Evolutionary conservation across 169 alveolate genomes (phyloP).

Genomic region (Plasmodium coatneyi): DNA sequence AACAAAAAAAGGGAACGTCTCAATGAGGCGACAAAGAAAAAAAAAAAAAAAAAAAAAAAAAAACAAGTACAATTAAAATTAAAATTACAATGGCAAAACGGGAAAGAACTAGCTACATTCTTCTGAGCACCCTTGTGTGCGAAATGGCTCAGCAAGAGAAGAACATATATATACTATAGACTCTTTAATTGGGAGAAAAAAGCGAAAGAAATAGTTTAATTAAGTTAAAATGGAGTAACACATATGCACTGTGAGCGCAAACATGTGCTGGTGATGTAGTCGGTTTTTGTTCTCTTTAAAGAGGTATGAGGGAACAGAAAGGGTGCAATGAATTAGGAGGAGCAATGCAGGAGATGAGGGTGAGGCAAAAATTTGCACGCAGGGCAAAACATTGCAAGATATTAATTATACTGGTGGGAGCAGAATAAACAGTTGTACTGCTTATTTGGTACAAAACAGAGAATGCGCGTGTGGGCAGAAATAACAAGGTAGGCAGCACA

Average conservation of each 20-base stretch:
- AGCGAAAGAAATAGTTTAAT: constrained; percentile 22
- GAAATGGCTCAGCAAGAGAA: not conserved
- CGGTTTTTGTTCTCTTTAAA: not conserved
- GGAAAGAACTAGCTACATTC: not conserved
- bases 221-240: not conserved
- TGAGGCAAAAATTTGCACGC: not conserved
- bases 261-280: not conserved
- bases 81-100: not conserved
- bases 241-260: not conserved
- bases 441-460: constrained; percentile 2
- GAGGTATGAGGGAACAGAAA: not conserved
- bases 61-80: too few species aligned
- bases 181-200: not conserved
- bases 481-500: not conserved
- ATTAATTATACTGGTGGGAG: not conserved
- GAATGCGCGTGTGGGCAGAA: not conserved
- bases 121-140: not conserved
- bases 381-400: not conserved
- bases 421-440: not conserved
- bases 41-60: not conserved
- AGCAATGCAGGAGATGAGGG: not conserved
- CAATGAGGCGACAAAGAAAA: not conserved
- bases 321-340: not conserved
- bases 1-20: not conserved
- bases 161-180: not conserved